Conservation (phyloP, 2,329 filamentous ascomycete species). For the Penicillium sp. region DNA sequence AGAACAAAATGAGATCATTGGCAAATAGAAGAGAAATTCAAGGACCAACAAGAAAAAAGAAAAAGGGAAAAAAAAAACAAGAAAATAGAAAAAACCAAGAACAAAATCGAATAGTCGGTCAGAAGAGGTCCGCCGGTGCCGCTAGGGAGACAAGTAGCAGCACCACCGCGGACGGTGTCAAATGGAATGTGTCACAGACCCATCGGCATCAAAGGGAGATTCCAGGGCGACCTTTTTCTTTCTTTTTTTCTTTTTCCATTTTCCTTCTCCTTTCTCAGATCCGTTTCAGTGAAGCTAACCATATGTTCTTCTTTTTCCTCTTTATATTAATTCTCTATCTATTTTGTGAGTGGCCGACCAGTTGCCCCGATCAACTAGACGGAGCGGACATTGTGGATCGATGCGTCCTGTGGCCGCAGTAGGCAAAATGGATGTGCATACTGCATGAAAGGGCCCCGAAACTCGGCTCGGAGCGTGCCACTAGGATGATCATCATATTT, state of each 20-base stretch:
- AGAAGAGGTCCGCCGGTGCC: slow-evolving; percentile 7
- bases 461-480: slow-evolving; percentile 7
- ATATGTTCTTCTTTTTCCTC: no score
- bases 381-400: slow-evolving; percentile 19
- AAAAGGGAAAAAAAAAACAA: no score
- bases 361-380: slow-evolving; percentile 18
- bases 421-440: slow-evolving; percentile 22
- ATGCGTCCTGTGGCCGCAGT: slow-evolving; percentile 16
- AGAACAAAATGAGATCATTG: no score
- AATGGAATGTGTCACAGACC: slow-evolving; percentile 21
- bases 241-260: not conserved
- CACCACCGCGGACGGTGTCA: not conserved
- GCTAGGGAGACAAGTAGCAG: slow-evolving; percentile 8
- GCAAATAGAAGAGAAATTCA: no score
- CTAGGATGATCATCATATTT: not conserved
- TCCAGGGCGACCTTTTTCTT: slow-evolving; percentile 8
- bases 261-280: no score
- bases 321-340: no score
- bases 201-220: slow-evolving; percentile 9
- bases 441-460: slow-evolving; percentile 13
- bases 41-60: no score
- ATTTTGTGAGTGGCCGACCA: not conserved
- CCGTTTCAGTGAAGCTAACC: no score
- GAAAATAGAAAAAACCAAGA: not conserved
- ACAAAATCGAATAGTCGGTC: not conserved